These are phyloP conservation scores for Talaromyces verruculosus DNA, from an alignment of 2,329 filamentous ascomycete species.

Conservation along the genomic window DNA sequence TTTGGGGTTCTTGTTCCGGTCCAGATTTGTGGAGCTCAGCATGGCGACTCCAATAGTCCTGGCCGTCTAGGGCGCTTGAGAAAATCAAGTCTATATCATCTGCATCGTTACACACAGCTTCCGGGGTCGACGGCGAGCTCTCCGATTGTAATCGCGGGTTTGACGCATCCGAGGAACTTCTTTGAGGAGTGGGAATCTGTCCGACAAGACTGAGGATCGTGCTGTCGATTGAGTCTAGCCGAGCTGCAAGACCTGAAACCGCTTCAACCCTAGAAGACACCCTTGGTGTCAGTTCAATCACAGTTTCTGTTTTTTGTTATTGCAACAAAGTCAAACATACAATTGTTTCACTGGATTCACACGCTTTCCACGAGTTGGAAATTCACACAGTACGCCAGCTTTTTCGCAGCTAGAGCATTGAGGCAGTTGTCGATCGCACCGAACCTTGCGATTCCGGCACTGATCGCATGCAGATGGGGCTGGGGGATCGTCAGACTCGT, in stretches of 20 bases:
- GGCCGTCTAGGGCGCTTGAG: neutral
- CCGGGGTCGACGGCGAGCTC: neutral
- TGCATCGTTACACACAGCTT: neutral
- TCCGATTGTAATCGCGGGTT: neutral
- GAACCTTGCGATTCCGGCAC: constrained; percentile 5
- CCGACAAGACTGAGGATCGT: neutral
- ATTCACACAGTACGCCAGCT: constrained; percentile 7
- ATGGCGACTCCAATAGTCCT: constrained; percentile 5
- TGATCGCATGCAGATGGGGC: constrained; percentile 4
- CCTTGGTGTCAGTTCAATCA: neutral
- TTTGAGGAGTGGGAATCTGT: constrained; percentile 5
- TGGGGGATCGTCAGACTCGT: constrained; percentile 2
- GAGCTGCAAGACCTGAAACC: constrained; percentile 6
- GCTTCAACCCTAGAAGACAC: neutral
- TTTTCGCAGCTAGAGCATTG: constrained; percentile 9
- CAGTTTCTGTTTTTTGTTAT: neutral
- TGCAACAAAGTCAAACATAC: neutral
- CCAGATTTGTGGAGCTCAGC: constrained; percentile 7
- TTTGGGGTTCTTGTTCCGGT: constrained; percentile 2
- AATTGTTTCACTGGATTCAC: constrained; percentile 9
- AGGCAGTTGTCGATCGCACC: neutral
- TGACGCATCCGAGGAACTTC: constrained; percentile 1
- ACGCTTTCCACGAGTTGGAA: constrained; percentile 6
- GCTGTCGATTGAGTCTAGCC: constrained; percentile 8
- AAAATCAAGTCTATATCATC: constrained; percentile 11